Conservation (phyloP, 352 stramenopile genomes). For the Phytophthora aleatoria region DNA sequence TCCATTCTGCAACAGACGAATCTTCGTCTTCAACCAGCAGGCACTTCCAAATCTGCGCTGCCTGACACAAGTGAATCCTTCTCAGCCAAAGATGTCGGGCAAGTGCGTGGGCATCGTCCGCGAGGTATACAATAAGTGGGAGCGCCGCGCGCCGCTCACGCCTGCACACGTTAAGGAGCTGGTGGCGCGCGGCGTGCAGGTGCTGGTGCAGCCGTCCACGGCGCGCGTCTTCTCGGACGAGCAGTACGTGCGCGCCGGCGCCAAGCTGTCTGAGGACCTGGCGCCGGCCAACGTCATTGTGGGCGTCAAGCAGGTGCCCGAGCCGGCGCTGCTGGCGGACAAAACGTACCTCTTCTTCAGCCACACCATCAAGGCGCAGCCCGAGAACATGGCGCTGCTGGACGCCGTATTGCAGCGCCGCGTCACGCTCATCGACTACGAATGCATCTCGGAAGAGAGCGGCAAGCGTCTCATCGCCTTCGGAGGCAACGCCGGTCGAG, state of each 20-base stretch:
- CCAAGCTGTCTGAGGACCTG: slow-evolving; percentile 91
- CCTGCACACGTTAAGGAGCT: slow-evolving; percentile 90
- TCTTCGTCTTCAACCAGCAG: slow-evolving; percentile 9
- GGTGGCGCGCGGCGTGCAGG: slow-evolving; percentile 78
- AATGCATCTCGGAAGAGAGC: slow-evolving; percentile 92
- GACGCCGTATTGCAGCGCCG: slow-evolving; percentile 91
- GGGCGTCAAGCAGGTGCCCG: slow-evolving; percentile 94
- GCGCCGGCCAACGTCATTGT: slow-evolving; percentile 91
- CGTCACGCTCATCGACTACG: slow-evolving; percentile 96
- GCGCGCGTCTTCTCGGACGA: slow-evolving; percentile 94
- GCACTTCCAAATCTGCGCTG: slow-evolving; percentile 26
- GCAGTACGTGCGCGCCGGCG: slow-evolving; percentile 91
- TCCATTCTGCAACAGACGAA: not conserved
- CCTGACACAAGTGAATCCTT: slow-evolving; percentile 4
- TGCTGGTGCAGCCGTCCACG: slow-evolving; percentile 94
- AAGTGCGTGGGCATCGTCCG: slow-evolving; percentile 91
- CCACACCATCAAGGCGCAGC: slow-evolving; percentile 97
- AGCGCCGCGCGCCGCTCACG: slow-evolving; percentile 92
- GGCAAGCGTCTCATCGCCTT: slow-evolving; percentile 93
- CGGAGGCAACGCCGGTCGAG: slow-evolving; percentile 93
- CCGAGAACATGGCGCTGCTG: slow-evolving; percentile 95
- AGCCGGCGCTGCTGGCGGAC: slow-evolving; percentile 79
- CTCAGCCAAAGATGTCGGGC: slow-evolving; percentile 29
- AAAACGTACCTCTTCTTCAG: slow-evolving; percentile 98
- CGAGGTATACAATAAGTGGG: slow-evolving; percentile 96